Percentiles rank a stretch among this genome's conserved stretches.
These are phyloP conservation scores for Oryza punctata DNA, from an alignment of 176 grass and related monocot genomes.

Conservation along the genomic window DNA sequence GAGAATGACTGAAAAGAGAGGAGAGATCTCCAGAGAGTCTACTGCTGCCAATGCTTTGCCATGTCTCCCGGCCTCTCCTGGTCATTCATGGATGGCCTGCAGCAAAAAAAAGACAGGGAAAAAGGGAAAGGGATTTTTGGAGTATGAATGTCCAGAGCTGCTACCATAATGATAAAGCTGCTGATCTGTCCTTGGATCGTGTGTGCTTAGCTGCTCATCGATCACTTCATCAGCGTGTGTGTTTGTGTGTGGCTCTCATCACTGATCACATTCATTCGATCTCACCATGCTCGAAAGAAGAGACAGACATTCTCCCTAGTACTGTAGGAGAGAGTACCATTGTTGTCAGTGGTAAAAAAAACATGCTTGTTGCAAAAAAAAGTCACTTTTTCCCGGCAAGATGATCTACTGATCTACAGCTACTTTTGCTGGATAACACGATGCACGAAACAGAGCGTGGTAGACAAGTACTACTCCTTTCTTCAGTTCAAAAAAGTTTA, in stretches of 20 bases:
- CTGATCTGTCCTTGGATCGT: slow-evolving; percentile 34
- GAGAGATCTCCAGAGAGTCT: neutral
- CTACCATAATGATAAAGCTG: neutral
- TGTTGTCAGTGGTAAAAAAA: slow-evolving; percentile 29
- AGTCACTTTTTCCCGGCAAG: slow-evolving; percentile 37
- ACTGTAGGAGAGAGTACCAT: neutral
- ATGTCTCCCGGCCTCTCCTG: slow-evolving; percentile 14
- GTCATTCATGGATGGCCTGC: neutral
- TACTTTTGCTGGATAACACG: neutral
- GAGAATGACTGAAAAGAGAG: slow-evolving; percentile 33
- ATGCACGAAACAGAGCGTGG: neutral
- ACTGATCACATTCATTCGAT: neutral
- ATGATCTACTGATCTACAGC: neutral
- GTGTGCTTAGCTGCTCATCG: neutral
- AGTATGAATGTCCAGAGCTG: slow-evolving; percentile 3
- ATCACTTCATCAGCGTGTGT: neutral
- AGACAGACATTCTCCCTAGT: neutral
- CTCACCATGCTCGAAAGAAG: slow-evolving; percentile 6
- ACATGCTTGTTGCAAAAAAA: slow-evolving; percentile 22
- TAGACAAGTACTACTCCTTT: neutral
- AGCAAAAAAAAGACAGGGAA: neutral
- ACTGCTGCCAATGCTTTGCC: neutral
- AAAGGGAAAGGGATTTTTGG: slow-evolving; percentile 10
- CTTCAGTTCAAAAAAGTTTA: neutral
- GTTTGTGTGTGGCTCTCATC: neutral